These are phyloP conservation scores for Mucor lusitanicus DNA, from an alignment of 371 early-diverging fungal species.

Conservation along the genomic window DNA sequence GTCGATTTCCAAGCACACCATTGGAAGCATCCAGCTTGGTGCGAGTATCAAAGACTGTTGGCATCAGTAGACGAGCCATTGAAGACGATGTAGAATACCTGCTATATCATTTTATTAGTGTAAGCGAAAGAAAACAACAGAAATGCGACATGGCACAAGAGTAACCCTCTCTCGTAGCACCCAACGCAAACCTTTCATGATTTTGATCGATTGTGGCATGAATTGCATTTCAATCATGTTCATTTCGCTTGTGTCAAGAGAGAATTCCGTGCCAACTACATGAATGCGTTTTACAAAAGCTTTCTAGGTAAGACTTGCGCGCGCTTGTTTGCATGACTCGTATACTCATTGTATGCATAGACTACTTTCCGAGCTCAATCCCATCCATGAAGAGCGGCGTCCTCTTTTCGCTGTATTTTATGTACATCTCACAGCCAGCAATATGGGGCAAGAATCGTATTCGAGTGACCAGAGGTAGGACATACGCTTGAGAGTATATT, in stretches of 20 bases:
- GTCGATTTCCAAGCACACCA: constrained; percentile 9
- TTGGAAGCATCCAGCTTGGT: constrained; percentile 13
- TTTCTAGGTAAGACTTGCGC: constrained; percentile 6
- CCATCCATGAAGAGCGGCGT: neutral
- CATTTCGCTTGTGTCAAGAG: constrained; percentile 26
- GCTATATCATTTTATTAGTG: constrained; percentile 20
- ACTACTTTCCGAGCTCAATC: constrained; percentile 6
- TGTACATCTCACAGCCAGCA: constrained; percentile 24
- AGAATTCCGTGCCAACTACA: constrained; percentile 7
- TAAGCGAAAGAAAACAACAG: neutral
- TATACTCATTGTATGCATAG: neutral
- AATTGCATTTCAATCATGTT: constrained; percentile 20
- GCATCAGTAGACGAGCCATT: constrained; percentile 13
- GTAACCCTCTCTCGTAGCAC: neutral
- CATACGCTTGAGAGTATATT: neutral
- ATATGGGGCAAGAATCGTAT: constrained; percentile 24
- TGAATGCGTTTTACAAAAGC: constrained; percentile 15
- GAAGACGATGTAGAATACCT: constrained; percentile 24
- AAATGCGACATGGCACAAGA: neutral
- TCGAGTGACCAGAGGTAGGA: constrained; percentile 22
- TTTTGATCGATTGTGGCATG: constrained; percentile 22
- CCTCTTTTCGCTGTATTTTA: constrained; percentile 20
- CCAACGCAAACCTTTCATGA: constrained; percentile 11
- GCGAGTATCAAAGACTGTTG: constrained; percentile 11
- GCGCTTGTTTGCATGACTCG: neutral